Conservation (phyloP, 768 basidiomycete genomes). For the Macrolepiota dolichaula region DNA sequence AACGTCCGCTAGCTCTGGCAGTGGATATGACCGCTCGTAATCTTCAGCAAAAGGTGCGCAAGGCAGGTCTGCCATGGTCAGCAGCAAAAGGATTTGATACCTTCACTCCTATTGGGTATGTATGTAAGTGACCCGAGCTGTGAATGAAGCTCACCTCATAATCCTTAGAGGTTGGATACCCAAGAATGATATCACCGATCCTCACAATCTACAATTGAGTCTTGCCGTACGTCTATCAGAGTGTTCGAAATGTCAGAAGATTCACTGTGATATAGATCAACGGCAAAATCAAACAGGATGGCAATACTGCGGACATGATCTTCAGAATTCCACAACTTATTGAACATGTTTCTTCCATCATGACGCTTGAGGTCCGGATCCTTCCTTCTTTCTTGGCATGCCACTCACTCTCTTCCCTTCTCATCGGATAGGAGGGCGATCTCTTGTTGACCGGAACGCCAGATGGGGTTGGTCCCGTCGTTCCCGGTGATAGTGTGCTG, state of each 20-base stretch:
- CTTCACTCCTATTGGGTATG: conserved; percentile 86
- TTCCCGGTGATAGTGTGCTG: conserved; percentile 73
- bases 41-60: conserved; percentile 90
- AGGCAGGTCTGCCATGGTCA: conserved; percentile 95
- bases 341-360: conserved; percentile 90
- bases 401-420: background rate
- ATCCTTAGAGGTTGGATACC: conserved; percentile 71
- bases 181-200: conserved; percentile 61
- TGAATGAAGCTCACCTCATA: background rate
- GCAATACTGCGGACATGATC: conserved; percentile 86
- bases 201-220: conserved; percentile 71
- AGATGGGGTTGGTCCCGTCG: conserved; percentile 79
- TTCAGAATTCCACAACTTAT: conserved; percentile 87
- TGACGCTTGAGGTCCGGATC: conserved; percentile 82
- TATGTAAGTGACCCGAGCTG: background rate
- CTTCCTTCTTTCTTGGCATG: background rate
- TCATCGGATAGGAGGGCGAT: conserved; percentile 70
- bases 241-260: background rate
- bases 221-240: conserved; percentile 53
- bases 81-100: conserved; percentile 96
- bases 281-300: conserved; percentile 77
- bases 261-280: conserved; percentile 59
- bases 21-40: conserved; percentile 98
- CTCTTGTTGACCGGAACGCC: conserved; percentile 92
- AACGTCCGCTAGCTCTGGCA: conserved; percentile 63